Base-by-base conservation (phyloP, 139 green algal species). In the Chlorella sp. region DNA sequence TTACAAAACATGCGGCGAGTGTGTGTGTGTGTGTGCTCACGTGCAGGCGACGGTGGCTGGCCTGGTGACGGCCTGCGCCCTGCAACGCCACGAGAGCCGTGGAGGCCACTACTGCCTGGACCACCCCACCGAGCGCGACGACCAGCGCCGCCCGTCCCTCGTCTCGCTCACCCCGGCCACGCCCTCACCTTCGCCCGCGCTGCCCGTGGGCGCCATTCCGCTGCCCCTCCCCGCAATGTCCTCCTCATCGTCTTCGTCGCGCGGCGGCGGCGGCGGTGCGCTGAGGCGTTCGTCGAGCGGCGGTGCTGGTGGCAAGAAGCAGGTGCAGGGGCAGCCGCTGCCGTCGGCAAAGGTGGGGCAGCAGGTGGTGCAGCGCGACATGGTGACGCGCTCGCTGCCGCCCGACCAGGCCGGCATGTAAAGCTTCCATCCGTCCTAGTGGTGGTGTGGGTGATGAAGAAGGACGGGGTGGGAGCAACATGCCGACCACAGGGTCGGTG, bases 21-120 rank as follows among this genome's bases (percentile, higher is more conserved):
- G n/a, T n/a, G n/a, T n/a, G n/a, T n/a, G n/a, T n/a, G n/a, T n/a
- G n/a, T n/a, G n/a, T n/a, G n/a, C n/a, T n/a, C n/a, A n/a, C n/a
- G n/a, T n/a, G n/a, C n/a, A n/a, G n/a, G 82, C 89, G 1, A 91
- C 84, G 1, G 86, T 94, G 22, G 94, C 88, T 5, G 85, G 94
- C 82, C 85, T 97, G 27, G 88, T 96, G 36, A 77, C 95, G 42
- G 80, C 74, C 2, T 90, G 84, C 63, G 94, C 94, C 3, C 81
- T 96, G 75, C 81, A 89, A 73, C 89, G 94, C 35, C 75, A 81
- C 2, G 94, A 98, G 87, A 89, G 73, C 34, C 79, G 94, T 22
- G 94, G 94, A 24, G 67, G 89, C 34, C 94, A 98, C 79, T 97
- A 84, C 73, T 82, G 78, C 70, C 26, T 73, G 4, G 92, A 97